A percentile compares a stretch with the other conserved stretches of the same genome.
phyloP scores from a whole-genome alignment of 164 flowering plant genomes.

The Saururus chinensis region DNA sequence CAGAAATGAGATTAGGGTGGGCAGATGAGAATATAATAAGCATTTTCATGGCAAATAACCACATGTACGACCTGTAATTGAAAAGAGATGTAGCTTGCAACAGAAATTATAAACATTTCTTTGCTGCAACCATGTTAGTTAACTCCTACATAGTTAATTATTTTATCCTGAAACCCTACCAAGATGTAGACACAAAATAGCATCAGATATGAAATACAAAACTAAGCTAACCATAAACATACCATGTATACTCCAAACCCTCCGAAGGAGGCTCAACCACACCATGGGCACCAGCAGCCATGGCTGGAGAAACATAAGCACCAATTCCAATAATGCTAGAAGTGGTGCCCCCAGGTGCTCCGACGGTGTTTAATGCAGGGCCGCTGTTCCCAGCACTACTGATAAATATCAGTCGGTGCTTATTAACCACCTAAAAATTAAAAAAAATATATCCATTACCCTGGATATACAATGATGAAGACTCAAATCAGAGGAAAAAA shows the following conservation, averaged over 20 bases:
- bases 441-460: not conserved
- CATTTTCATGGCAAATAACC: too few relatives aligned
- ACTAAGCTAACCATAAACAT: constrained; percentile 5
- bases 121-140: too few relatives aligned
- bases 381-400: constrained; percentile 99
- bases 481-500: not conserved
- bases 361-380: constrained; percentile 93
- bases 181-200: too few relatives aligned
- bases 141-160: too few relatives aligned
- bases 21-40: too few relatives aligned
- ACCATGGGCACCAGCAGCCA: constrained; percentile 98
- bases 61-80: too few relatives aligned
- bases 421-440: constrained; percentile 60
- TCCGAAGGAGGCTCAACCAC: constrained; percentile 83
- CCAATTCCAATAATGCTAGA: constrained; percentile 95
- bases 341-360: constrained; percentile 97
- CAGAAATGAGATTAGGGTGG: too few relatives aligned
- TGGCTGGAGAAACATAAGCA: constrained; percentile 96
- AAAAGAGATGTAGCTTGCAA: too few relatives aligned
- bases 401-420: constrained; percentile 72
- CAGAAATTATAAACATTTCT: too few relatives aligned
- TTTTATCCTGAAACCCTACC: too few relatives aligned
- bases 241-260: constrained; percentile 98
- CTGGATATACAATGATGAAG: not conserved
- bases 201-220: not conserved